Conservation (phyloP, 345 rosid species). For the Luvunga scandens region DNA sequence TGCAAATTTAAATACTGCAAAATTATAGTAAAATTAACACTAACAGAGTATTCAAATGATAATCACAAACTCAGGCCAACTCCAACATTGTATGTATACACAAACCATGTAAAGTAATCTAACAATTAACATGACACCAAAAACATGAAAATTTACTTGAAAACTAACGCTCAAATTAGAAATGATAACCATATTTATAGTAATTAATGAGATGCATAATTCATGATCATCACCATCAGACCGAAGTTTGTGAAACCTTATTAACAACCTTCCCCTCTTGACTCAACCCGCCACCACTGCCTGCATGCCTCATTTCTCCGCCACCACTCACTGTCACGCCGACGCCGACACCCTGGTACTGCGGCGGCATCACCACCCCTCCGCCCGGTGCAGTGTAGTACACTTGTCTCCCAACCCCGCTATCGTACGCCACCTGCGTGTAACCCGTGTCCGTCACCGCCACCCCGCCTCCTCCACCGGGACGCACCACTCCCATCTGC, state of each 20-base stretch:
- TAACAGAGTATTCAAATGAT: background rate
- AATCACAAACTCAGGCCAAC: background rate
- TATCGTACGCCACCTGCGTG: constrained; percentile 57
- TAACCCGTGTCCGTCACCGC: constrained; percentile 40
- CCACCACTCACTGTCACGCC: constrained; percentile 49
- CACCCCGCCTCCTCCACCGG: constrained; percentile 26
- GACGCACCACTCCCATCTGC: constrained; percentile 35
- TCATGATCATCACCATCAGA: constrained; percentile 15
- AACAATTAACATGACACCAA: background rate
- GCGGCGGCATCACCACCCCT: constrained; percentile 29
- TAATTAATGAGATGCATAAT: background rate
- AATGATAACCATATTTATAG: background rate
- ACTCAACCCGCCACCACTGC: constrained; percentile 13
- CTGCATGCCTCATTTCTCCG: constrained; percentile 31
- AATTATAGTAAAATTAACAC: background rate
- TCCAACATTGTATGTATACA: background rate
- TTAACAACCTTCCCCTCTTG: constrained; percentile 37
- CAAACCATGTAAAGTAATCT: background rate
- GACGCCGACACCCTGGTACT: constrained; percentile 56
- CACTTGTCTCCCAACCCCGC: constrained; percentile 59
- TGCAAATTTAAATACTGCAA: no score
- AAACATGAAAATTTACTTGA: background rate
- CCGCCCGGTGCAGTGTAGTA: constrained; percentile 60
- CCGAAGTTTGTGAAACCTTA: constrained; percentile 41
- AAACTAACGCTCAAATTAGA: no score